A percentile compares a stretch with the other conserved stretches of the same genome.
Evolutionary conservation across 116 monocot species (phyloP).

Genomic region (Posidonia oceanica): DNA sequence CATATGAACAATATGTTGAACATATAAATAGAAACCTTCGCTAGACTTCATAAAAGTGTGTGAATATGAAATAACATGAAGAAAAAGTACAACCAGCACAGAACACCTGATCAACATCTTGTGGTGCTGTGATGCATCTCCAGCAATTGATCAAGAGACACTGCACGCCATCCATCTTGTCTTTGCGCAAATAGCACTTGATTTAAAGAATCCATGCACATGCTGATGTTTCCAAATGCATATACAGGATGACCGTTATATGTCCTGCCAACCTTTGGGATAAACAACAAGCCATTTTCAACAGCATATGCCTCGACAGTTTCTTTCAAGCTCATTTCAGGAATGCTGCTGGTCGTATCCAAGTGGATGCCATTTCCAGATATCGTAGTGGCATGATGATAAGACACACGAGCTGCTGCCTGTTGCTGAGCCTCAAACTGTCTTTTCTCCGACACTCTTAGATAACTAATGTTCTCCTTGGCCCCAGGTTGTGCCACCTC

Average conservation of each 20-base stretch:
- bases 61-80: no score
- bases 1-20: no score
- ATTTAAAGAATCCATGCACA: constrained; percentile 75
- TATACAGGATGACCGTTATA: constrained; percentile 77
- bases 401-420: constrained; percentile 31
- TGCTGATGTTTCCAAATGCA: constrained; percentile 73
- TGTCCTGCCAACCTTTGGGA: constrained; percentile 72
- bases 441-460: constrained; percentile 60
- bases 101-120: constrained; percentile 12
- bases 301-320: constrained; percentile 68
- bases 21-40: no score
- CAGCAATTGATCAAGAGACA: constrained; percentile 55
- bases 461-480: constrained; percentile 63
- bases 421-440: constrained; percentile 63
- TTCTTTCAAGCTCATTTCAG: constrained; percentile 71
- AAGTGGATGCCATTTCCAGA: constrained; percentile 21
- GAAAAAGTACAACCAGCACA: no score
- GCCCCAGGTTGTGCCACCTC: constrained; percentile 62
- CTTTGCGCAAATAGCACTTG: constrained; percentile 64
- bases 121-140: constrained; percentile 53
- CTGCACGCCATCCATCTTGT: constrained; percentile 61
- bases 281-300: constrained; percentile 60
- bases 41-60: no score
- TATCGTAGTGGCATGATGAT: constrained; percentile 20
- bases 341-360: constrained; percentile 16